These are phyloP conservation scores for Pouteria glomerata DNA, from an alignment of 148 eudicot genomes.

Conservation along the genomic window DNA sequence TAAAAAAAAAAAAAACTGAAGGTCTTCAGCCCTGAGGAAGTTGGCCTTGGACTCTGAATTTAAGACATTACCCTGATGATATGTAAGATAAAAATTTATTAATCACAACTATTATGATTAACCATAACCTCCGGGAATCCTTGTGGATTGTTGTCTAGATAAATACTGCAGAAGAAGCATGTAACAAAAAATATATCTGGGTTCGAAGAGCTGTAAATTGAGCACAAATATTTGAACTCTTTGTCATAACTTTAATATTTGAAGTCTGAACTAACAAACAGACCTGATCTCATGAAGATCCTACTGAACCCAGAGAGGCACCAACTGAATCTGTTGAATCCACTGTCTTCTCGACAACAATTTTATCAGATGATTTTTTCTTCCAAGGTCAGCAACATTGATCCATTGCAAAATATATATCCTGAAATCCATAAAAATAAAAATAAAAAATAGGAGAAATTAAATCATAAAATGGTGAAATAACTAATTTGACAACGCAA, in stretches of 20 bases:
- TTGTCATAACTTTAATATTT: no score
- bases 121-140: background rate
- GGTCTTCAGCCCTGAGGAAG: background rate
- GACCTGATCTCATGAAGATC: slow-evolving; percentile 9
- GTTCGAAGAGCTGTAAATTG: background rate
- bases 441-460: no score
- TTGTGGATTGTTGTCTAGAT: background rate
- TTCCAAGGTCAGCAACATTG: slow-evolving; percentile 16
- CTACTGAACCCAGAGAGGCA: slow-evolving; percentile 13
- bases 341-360: slow-evolving; percentile 1
- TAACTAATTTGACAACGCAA: background rate
- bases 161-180: background rate
- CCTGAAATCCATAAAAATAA: background rate
- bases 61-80: background rate
- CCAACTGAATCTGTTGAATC: slow-evolving; percentile 8
- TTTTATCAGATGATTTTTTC: slow-evolving; percentile 13
- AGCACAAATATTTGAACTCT: background rate
- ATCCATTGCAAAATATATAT: slow-evolving; percentile 1
- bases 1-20: no score
- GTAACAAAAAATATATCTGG: background rate
- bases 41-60: background rate
- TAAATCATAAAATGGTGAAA: background rate
- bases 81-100: background rate
- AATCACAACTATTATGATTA: no score
- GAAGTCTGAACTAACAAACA: no score